These are phyloP conservation scores for Bryoerythrophyllum caledonicum DNA, from an alignment of 225 moss, liverwort and hornwort species.

Conservation along the genomic window DNA sequence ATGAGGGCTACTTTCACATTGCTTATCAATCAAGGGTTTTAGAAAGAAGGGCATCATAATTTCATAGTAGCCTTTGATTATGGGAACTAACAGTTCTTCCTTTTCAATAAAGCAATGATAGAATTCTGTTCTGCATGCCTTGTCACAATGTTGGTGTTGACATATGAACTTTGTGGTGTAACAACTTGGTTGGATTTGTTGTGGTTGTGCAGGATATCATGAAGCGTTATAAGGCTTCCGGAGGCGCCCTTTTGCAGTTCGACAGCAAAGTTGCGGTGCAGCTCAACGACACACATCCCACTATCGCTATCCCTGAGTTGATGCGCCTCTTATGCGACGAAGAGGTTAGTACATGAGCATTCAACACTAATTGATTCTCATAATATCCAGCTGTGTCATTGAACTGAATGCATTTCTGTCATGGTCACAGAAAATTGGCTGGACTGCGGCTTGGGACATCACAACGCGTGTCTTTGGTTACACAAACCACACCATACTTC, in stretches of 20 bases:
- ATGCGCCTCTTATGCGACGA: constrained; percentile 65
- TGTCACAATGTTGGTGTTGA: background rate
- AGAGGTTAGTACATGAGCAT: constrained; percentile 32
- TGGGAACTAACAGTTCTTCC: too few relatives aligned
- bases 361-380: too few relatives aligned
- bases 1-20: too few relatives aligned
- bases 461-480: constrained; percentile 55
- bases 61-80: too few relatives aligned
- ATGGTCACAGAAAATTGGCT: constrained; percentile 32
- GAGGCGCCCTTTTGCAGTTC: constrained; percentile 32
- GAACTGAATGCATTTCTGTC: background rate
- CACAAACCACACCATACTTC: constrained; percentile 80
- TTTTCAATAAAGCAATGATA: too few relatives aligned
- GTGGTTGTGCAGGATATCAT: constrained; percentile 58
- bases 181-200: background rate
- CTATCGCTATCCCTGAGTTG: constrained; percentile 64
- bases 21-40: too few relatives aligned
- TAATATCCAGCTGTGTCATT: too few relatives aligned
- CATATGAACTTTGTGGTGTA: background rate
- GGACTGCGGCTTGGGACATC: constrained; percentile 71
- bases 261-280: constrained; percentile 70
- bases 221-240: constrained; percentile 51
- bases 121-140: background rate
- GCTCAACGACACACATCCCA: constrained; percentile 78
- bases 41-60: too few relatives aligned